phyloP scores from a whole-genome alignment of 768 basidiomycete species.

The Dioszegia crocea region DNA sequence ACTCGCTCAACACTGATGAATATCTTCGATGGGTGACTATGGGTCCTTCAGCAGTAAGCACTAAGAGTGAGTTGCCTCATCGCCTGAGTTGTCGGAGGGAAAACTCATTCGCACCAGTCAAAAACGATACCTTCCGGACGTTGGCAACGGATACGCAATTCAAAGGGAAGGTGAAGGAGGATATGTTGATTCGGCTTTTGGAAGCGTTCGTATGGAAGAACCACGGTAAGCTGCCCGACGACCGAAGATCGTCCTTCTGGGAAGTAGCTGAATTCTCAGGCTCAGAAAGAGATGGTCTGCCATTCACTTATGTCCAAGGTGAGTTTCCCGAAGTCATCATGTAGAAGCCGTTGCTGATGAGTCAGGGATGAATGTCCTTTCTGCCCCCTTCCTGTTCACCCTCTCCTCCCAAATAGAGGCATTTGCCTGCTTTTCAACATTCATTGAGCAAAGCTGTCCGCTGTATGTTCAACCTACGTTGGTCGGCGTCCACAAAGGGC shows the following conservation, averaged over 20 bases:
- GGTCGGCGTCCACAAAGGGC: conserved; percentile 88
- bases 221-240: conserved; percentile 59
- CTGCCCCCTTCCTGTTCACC: conserved; percentile 94
- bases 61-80: conserved; percentile 43
- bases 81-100: not conserved
- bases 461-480: conserved; percentile 95
- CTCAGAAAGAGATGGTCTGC: conserved; percentile 29
- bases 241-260: not conserved
- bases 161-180: conserved; percentile 92
- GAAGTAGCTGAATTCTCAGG: conserved; percentile 12
- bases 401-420: conserved; percentile 98
- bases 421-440: conserved; percentile 91
- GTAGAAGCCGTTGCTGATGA: not conserved
- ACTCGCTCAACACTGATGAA: conserved; percentile 67
- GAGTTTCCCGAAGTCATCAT: not conserved
- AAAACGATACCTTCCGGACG: conserved; percentile 95
- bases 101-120: conserved; percentile 50
- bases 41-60: conserved; percentile 45
- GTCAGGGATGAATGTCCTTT: conserved; percentile 88
- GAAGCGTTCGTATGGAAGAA: conserved; percentile 97
- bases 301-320: conserved; percentile 93
- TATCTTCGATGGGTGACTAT: conserved; percentile 43
- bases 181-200: conserved; percentile 90
- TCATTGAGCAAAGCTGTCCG: conserved; percentile 91
- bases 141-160: conserved; percentile 96